Evolutionary conservation across 768 basidiomycete genomes (phyloP).

Genomic region (Mycena vitilis): DNA sequence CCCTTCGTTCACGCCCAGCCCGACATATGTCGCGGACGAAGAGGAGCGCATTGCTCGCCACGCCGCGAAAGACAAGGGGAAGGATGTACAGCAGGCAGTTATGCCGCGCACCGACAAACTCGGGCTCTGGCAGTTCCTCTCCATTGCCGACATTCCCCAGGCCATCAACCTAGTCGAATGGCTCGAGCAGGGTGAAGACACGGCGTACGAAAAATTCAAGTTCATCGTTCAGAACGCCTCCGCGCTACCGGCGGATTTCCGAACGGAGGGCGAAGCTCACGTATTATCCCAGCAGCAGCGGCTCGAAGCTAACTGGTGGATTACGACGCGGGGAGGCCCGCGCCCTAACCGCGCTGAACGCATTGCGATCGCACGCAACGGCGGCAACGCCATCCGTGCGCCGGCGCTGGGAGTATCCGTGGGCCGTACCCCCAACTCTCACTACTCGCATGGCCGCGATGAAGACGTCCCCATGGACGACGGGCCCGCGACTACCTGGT

Average conservation of each 20-base stretch:
- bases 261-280: neutral
- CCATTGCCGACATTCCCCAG: no score
- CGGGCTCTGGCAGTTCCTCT: no score
- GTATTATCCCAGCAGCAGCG: neutral
- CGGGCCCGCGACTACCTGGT: no score
- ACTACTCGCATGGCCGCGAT: no score
- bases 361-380: neutral
- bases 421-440: no score
- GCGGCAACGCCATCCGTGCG: neutral
- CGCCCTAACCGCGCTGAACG: neutral
- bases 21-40: no score
- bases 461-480: no score
- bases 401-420: neutral
- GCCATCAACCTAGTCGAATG: neutral
- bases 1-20: no score
- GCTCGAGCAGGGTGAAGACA: neutral
- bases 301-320: neutral
- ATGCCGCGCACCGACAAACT: no score
- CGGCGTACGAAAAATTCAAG: neutral
- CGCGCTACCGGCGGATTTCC: neutral
- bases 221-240: neutral
- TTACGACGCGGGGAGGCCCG: neutral
- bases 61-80: no score
- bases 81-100: no score
- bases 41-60: no score